Base-by-base conservation (phyloP, 495 filamentous ascomycete species). In the Lasiosphaeriaceae sp. region DNA sequence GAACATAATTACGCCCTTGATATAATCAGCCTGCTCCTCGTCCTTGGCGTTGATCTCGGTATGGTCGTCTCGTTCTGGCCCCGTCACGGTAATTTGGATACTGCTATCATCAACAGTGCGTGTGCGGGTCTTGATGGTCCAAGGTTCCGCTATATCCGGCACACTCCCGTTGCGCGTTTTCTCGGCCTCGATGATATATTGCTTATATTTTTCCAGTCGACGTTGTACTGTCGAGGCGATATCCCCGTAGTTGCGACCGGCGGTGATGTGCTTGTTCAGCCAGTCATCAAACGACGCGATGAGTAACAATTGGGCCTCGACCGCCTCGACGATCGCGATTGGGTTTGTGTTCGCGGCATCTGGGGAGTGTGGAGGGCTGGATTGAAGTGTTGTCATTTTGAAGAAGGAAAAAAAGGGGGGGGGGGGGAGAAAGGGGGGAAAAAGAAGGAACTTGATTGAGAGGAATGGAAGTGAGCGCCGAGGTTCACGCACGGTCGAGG, bases 1-100 rank as follows among this genome's bases (percentile, higher is more conserved):
- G 9, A n/a, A 23, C 62, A 21, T 59, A n/a, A n/a, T n/a, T n/a
- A 61, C 62, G 11, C 54, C 52, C 45, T 46, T 34, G 1, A 62
- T 35, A 22, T 46, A 53, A 14, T 56, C 21, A 0, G 23, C 41
- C 11, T 62, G 53, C 8, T 23, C 11, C 17, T 55, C n/a, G 16
- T 65, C 54, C 34, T 54, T 47, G 5, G 63, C 35, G 1, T 11
- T 2, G 9, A 65, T 57, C 8, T 50, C 51, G 16, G 55, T 19
- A 6, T 44, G 20, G 1, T 54, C 34, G 5, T n/a, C 22, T 11
- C 35, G 34, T 1, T 47, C 47, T 22, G 58, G 55, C 1, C 48
- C 49, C 1, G 24, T 44, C 5, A 61, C 56, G 1, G 34, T 14
- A 17, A 65, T 47, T 0, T 1, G 35, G 11, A 21, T 17, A 14